phyloP scores from a whole-genome alignment of 192 early-diverging fungal species.

The Gigaspora rosea region DNA sequence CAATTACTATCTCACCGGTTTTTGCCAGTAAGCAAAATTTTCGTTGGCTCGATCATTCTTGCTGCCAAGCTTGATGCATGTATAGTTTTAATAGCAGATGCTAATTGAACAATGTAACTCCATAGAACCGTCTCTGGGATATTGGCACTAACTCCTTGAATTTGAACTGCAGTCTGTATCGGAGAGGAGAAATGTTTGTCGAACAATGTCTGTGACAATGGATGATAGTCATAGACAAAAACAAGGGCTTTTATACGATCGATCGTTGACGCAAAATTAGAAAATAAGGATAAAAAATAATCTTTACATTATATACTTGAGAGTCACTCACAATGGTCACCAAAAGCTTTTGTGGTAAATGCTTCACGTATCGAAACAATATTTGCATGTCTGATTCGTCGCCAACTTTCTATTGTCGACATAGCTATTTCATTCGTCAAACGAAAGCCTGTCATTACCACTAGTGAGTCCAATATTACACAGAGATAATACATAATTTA shows the following conservation, averaged over 20 bases:
- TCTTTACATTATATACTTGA: neutral
- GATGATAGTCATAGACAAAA: constrained; percentile 94
- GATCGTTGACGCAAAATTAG: neutral
- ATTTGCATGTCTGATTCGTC: constrained; percentile 75
- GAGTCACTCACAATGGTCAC: constrained; percentile 77
- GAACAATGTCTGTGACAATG: constrained; percentile 71
- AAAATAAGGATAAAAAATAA: neutral
- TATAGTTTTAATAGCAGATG: constrained; percentile 77
- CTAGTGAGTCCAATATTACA: neutral
- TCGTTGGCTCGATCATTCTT: constrained; percentile 75
- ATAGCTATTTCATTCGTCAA: constrained; percentile 82
- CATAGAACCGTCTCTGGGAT: constrained; percentile 75
- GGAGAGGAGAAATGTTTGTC: constrained; percentile 64
- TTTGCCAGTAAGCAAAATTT: constrained; percentile 82
- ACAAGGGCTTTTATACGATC: constrained; percentile 71
- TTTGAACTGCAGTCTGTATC: neutral
- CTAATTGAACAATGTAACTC: constrained; percentile 80
- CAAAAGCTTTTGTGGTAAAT: constrained; percentile 95
- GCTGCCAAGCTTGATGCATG: constrained; percentile 83
- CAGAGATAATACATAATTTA: neutral
- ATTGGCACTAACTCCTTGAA: constrained; percentile 36
- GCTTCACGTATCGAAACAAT: constrained; percentile 89
- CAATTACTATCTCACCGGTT: constrained; percentile 58
- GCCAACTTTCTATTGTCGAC: constrained; percentile 83
- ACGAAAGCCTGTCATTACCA: constrained; percentile 52